Evolutionary conservation across 495 filamentous ascomycete genomes (phyloP), one percentile per base, ranked within the genome.

Genomic region (Hypoxylon perforatum): DNA sequence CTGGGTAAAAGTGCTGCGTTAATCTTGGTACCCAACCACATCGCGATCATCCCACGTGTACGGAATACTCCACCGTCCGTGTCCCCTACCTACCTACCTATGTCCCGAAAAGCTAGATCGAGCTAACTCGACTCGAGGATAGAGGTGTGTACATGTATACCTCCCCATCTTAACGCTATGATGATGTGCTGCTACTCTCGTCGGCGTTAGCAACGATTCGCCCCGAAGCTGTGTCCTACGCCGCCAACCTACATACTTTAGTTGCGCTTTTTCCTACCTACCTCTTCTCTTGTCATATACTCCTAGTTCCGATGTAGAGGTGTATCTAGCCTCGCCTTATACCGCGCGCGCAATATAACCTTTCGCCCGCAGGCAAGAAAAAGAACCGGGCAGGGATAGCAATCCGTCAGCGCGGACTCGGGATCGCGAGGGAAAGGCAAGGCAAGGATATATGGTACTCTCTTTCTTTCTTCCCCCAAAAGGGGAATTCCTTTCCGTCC

Each of bases 361-460:
- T 17, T 17, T 42, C 39, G n/a, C 14, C 39, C 39, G 30, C 5
- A 35, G 35, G 36, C 14, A 19, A 51, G 2, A 51, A 51, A 35
- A 36, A 9, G 36, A 51, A 51, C 2, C 12, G 28, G 12, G 21
- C 65, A 68, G 49, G 65, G 65, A 62, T 68, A 6, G 25, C 53
- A 59, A 59, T 68, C 65, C 65, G 21, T 45, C 53, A 41, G 38
- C 54, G 65, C 59, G 59, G 59, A 59, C 54, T 52, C 65, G 59
- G 65, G 54, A 55, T 19, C 30, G 25, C 18, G 6, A 47, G 17
- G 36, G 22, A 19, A 19, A 30, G 21, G 3, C 11, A 47, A 52
- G n/a, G 49, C n/a, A 10, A 44, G 23, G 38, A 55, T 33, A 5
- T 4, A 33, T n/a, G 10, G n/a, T n/a, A n/a, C n/a, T n/a, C n/a